These are phyloP conservation scores for Davidsoniella virescens DNA, from an alignment of 2,329 filamentous ascomycete genomes.

Conservation along the genomic window DNA sequence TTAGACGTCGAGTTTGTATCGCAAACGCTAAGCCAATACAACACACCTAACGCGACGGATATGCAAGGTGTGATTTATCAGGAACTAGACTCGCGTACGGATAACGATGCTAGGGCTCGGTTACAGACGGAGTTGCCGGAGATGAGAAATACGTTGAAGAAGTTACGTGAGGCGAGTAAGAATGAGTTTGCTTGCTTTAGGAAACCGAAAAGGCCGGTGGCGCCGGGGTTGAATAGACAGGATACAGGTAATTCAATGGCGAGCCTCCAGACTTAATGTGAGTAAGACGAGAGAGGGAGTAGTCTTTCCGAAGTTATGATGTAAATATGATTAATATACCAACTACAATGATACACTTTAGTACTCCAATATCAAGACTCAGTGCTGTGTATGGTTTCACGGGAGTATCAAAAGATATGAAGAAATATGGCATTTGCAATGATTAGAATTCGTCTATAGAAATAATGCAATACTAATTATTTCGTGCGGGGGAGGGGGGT, in stretches of 20 bases:
- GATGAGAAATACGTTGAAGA: constrained; percentile 77
- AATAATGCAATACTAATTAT: too few species aligned
- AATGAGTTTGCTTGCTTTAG: constrained; percentile 80
- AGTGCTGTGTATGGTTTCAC: too few species aligned
- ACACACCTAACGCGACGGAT: constrained; percentile 64
- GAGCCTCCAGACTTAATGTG: neutral
- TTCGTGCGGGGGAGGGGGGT: too few species aligned
- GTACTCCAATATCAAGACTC: too few species aligned
- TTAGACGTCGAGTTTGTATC: constrained; percentile 94
- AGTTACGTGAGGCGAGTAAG: constrained; percentile 61
- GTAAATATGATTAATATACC: too few species aligned
- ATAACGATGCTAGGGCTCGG: constrained; percentile 63
- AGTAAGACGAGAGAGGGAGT: too few species aligned
- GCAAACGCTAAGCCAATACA: constrained; percentile 82
- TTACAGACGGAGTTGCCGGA: constrained; percentile 79
- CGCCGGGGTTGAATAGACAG: constrained; percentile 10
- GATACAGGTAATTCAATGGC: constrained; percentile 7
- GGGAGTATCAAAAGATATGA: too few species aligned
- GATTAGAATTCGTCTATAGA: too few species aligned
- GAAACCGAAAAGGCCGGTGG: constrained; percentile 34
- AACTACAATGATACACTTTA: too few species aligned
- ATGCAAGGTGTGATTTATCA: constrained; percentile 84
- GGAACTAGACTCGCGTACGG: constrained; percentile 74
- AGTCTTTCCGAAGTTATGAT: too few species aligned
- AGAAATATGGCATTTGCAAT: too few species aligned